Base-by-base conservation (phyloP, 176 grass and related monocot genomes). In the Rhynchospora pubera region DNA sequence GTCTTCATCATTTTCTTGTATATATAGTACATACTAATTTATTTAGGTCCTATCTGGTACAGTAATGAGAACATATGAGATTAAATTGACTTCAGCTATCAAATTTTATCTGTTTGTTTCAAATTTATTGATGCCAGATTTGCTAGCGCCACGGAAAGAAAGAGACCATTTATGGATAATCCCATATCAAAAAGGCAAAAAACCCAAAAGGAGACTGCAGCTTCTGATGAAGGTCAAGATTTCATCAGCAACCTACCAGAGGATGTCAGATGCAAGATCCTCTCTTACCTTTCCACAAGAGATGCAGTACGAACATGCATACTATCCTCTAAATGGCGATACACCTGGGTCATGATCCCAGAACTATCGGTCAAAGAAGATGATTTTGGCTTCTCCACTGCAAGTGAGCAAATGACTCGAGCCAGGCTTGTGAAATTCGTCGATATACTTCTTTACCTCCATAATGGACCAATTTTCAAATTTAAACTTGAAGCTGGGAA, bases 231-330 rank as follows among this genome's bases (percentile, higher is more conserved):
- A 13, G 21, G 46, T 52, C 12, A 16, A 50, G 79, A 81, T 81
- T 15, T 60, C n/a, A 46, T 81, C 39, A 81, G 56, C 59, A 64
- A 50, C 6, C n/a, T 81, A 23, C 79, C 79, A 7, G 56, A 81
- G 26, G 79, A 62, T 11, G 9, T 81, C 39, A 81, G 28, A 81
- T 0, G 12, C n/a, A 51, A 50, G 21, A 81, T 81, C 34, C 42
- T 81, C 2, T 62, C 34, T 14, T 51, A 16, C 23, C 21, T 81
- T 6, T 62, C 79, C 53, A 48, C 61, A 18, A 81, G 61, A 64
- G 39, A 24, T 8, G 79, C 58, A 4, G 79, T 43, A n/a, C 34
- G 46, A 18, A 81, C 79, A 64, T 47, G 58, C 39, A 39, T 64
- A 42, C 48, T 81, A 62, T 81, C 79, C 18, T 62, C 57, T 4